These are phyloP conservation scores for Arthrocladium fulminans DNA, from an alignment of 2,329 filamentous ascomycete species.

Conservation along the genomic window DNA sequence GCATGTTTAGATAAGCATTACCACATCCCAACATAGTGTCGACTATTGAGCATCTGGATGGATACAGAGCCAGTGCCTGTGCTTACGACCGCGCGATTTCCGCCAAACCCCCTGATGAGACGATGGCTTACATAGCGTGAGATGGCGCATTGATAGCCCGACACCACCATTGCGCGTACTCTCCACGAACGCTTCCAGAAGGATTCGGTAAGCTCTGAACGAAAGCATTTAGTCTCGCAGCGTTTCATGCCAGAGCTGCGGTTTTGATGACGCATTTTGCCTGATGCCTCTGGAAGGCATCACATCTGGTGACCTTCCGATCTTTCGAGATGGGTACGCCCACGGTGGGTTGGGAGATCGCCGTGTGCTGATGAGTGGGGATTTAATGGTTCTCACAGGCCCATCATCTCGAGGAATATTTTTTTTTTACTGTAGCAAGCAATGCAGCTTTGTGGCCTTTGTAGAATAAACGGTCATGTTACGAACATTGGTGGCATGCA, in stretches of 20 bases:
- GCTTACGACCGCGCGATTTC: not conserved
- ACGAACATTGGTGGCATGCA: not conserved
- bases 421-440: no score
- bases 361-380: not conserved
- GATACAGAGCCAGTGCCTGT: not conserved
- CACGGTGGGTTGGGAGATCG: not conserved
- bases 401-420: no score
- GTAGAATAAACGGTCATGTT: not conserved
- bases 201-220: not conserved
- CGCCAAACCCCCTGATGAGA: not conserved
- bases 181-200: not conserved
- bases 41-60: no score
- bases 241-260: not conserved
- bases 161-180: not conserved
- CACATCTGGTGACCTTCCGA: not conserved
- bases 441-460: no score
- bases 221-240: not conserved
- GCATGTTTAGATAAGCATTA: no score
- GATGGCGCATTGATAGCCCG: not conserved
- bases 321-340: not conserved
- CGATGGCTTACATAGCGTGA: not conserved
- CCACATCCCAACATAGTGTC: no score
- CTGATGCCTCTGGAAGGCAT: not conserved
- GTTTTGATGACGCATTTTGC: not conserved
- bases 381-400: not conserved